phyloP scores from a whole-genome alignment of 2,329 filamentous ascomycete species.

The Penicillium sp. region DNA sequence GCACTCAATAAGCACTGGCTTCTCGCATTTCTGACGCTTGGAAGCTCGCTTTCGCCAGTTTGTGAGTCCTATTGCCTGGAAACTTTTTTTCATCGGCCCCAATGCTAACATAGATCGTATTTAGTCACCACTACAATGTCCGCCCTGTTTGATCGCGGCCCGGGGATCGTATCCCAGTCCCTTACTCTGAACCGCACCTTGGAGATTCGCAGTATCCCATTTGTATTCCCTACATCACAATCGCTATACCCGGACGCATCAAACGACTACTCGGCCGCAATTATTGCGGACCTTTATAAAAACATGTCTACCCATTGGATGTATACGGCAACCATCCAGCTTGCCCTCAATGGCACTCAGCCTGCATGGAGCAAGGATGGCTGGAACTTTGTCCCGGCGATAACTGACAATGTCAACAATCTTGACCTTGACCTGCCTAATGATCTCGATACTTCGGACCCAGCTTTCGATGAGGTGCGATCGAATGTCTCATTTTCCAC shows the following conservation, averaged over 20 bases:
- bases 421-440: background rate
- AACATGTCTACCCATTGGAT: constrained; percentile 21
- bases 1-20: constrained; percentile 21
- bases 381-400: constrained; percentile 20
- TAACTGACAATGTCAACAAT: background rate
- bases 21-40: constrained; percentile 12
- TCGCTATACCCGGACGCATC: background rate
- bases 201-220: constrained; percentile 19
- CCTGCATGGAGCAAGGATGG: constrained; percentile 25
- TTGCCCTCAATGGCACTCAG: constrained; percentile 20
- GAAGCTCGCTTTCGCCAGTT: constrained; percentile 13
- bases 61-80: constrained; percentile 12
- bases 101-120: background rate
- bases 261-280: constrained; percentile 7
- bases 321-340: constrained; percentile 22
- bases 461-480: background rate
- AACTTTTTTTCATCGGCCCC: background rate
- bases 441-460: constrained; percentile 1
- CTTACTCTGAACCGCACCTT: constrained; percentile 9
- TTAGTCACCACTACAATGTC: constrained; percentile 23
- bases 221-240: constrained; percentile 10
- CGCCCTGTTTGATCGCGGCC: constrained; percentile 17
- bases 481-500: constrained; percentile 18
- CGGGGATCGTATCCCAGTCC: constrained; percentile 11
- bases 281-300: constrained; percentile 12